Conservation (phyloP, 1,284 basidiomycete genomes). For the Ceratobasidium sp. region DNA sequence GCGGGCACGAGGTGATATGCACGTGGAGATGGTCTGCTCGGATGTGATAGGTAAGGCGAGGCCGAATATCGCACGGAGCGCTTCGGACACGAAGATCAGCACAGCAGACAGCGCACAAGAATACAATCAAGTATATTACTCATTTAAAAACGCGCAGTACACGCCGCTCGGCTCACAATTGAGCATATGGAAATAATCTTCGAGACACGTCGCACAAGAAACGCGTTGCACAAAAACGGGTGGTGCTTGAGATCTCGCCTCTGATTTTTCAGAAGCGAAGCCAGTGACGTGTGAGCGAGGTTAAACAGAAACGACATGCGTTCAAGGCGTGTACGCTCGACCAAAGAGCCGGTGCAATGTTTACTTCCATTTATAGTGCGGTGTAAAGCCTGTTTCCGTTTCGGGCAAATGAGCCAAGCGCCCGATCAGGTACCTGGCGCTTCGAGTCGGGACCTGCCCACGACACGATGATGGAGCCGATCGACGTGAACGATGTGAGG, state of each 20-base stretch:
- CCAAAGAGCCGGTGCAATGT: background rate
- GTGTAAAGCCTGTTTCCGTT: conserved; percentile 17
- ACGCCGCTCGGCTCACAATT: background rate
- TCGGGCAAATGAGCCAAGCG: conserved; percentile 28
- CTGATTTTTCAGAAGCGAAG: background rate
- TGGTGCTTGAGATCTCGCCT: conserved; percentile 8
- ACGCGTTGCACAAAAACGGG: conserved; percentile 23
- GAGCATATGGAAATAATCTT: conserved; percentile 2
- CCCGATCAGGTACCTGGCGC: conserved; percentile 22
- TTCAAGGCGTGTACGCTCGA: background rate
- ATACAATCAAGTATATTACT: background rate
- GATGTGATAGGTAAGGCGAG: background rate
- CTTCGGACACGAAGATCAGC: conserved; percentile 10
- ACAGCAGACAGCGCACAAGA: background rate
- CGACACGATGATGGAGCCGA: conserved; percentile 7
- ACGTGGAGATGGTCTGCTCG: conserved; percentile 8
- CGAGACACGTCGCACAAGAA: conserved; percentile 18
- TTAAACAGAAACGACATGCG: conserved; percentile 11
- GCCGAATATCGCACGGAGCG: conserved; percentile 18
- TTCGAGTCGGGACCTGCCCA: background rate
- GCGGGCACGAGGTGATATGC: conserved; percentile 24
- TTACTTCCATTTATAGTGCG: background rate
- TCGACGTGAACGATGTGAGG: background rate
- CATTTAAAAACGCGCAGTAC: background rate
- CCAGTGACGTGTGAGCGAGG: conserved; percentile 15